These are phyloP conservation scores for Schizochytrium sp. DNA, from an alignment of 108 stramenopile species.

Conservation along the genomic window DNA sequence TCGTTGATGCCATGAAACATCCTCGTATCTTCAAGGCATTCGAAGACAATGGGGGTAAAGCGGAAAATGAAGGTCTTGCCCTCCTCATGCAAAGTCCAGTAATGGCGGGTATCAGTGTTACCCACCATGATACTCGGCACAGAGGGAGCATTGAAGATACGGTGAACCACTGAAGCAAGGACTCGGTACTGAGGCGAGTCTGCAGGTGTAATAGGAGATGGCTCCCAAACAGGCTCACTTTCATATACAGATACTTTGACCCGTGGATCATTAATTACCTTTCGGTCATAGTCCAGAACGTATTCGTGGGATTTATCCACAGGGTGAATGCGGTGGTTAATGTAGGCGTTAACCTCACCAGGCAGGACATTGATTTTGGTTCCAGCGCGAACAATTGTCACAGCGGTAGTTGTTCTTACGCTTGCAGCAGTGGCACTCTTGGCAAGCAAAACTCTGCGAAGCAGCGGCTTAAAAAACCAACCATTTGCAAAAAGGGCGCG, in stretches of 20 bases:
- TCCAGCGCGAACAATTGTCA: slow-evolving; percentile 56
- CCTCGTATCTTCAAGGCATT: slow-evolving; percentile 59
- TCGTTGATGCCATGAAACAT: slow-evolving; percentile 66
- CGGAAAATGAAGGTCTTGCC: slow-evolving; percentile 53
- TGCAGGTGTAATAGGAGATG: slow-evolving; percentile 9
- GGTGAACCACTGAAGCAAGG: not conserved
- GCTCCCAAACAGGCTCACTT: not conserved
- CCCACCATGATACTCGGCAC: slow-evolving; percentile 61
- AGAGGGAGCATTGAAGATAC: slow-evolving; percentile 37
- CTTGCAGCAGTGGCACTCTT: slow-evolving; percentile 58
- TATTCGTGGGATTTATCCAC: slow-evolving; percentile 16
- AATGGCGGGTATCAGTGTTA: slow-evolving; percentile 63
- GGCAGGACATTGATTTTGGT: slow-evolving; percentile 63
- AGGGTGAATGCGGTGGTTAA: slow-evolving; percentile 67
- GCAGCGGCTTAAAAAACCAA: slow-evolving; percentile 57
- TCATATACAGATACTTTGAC: slow-evolving; percentile 1
- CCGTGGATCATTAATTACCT: slow-evolving; percentile 60
- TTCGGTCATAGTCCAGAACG: slow-evolving; percentile 59
- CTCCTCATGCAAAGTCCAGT: slow-evolving; percentile 54
- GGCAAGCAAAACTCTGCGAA: slow-evolving; percentile 15
- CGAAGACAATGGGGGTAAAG: slow-evolving; percentile 48
- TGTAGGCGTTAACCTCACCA: slow-evolving; percentile 36
- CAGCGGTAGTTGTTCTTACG: slow-evolving; percentile 63
- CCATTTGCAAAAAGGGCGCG: not conserved
- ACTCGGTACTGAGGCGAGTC: not conserved